These are phyloP conservation scores for Dryas integrifolia DNA, from an alignment of 331 rosid species.

Conservation along the genomic window DNA sequence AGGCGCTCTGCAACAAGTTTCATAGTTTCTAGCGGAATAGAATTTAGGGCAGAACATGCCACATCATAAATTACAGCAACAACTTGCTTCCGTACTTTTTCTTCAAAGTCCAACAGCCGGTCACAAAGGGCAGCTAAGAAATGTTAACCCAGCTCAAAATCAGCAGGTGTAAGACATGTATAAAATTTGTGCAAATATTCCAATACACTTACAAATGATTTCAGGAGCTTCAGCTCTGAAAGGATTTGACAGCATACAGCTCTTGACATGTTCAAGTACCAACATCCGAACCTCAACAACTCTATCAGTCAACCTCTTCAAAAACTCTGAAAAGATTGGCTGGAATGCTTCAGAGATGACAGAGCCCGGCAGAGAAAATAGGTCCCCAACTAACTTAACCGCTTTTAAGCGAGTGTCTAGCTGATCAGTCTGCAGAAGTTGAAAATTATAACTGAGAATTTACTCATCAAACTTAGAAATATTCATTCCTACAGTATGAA, in stretches of 20 bases:
- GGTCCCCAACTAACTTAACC: constrained; percentile 83
- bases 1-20: constrained; percentile 94
- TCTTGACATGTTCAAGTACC: constrained; percentile 78
- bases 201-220: constrained; percentile 62
- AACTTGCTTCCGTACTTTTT: constrained; percentile 89
- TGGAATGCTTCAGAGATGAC: constrained; percentile 78
- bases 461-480: constrained; percentile 17
- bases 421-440: constrained; percentile 77
- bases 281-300: constrained; percentile 85
- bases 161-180: constrained; percentile 25
- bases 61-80: constrained; percentile 93
- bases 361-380: constrained; percentile 72
- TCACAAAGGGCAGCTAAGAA: constrained; percentile 85
- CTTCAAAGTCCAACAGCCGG: constrained; percentile 94
- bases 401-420: constrained; percentile 89
- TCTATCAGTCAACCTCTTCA: constrained; percentile 94
- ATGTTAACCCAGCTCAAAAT: constrained; percentile 35
- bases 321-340: constrained; percentile 84
- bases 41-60: constrained; percentile 59
- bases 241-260: constrained; percentile 76
- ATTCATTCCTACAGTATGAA: not conserved
- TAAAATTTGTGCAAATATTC: not conserved
- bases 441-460: constrained; percentile 33
- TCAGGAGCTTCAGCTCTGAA: constrained; percentile 73
- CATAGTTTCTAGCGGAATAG: constrained; percentile 71